Evolutionary conservation across 371 early-diverging fungal genomes (phyloP).

Genomic region (Mortierella sp.): DNA sequence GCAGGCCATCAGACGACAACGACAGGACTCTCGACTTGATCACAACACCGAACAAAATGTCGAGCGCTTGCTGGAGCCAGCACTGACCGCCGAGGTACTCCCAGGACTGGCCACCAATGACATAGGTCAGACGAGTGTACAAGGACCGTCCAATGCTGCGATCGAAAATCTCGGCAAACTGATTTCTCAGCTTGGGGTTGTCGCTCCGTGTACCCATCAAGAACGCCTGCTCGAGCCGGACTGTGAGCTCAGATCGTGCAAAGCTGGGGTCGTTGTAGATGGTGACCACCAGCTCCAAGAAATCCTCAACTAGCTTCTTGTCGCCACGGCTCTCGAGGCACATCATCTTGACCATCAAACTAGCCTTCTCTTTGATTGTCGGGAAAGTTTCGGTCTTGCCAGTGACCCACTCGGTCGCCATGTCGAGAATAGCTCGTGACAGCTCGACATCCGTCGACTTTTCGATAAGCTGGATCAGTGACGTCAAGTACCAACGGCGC

Average conservation of each 20-base stretch:
- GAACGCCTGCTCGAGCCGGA: constrained; percentile 94
- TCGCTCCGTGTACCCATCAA: constrained; percentile 88
- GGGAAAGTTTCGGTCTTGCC: constrained; percentile 88
- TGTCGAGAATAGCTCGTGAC: constrained; percentile 80
- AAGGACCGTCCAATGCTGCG: constrained; percentile 78
- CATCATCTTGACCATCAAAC: constrained; percentile 92
- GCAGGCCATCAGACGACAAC: constrained; percentile 63
- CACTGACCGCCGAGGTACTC: constrained; percentile 87
- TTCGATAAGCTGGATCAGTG: constrained; percentile 88
- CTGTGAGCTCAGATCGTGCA: constrained; percentile 91
- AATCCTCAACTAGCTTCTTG: constrained; percentile 79
- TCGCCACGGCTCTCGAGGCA: constrained; percentile 79
- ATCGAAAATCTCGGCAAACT: constrained; percentile 88
- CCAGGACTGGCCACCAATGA: constrained; percentile 97
- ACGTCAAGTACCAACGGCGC: constrained; percentile 87
- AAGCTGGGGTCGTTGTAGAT: constrained; percentile 89
- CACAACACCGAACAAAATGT: constrained; percentile 85
- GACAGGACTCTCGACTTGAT: constrained; percentile 58
- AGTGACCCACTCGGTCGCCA: constrained; percentile 93
- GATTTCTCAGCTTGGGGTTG: constrained; percentile 82
- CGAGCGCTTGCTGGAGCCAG: constrained; percentile 94
- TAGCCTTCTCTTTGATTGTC: constrained; percentile 96
- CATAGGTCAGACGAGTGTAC: constrained; percentile 85
- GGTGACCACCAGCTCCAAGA: constrained; percentile 86
- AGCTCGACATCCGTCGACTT: constrained; percentile 82